A percentile compares a stretch with the other conserved stretches of the same genome.
Conservation (phyloP, 2,329 filamentous ascomycete genomes). For the Ascochyta rabiei region DNA sequence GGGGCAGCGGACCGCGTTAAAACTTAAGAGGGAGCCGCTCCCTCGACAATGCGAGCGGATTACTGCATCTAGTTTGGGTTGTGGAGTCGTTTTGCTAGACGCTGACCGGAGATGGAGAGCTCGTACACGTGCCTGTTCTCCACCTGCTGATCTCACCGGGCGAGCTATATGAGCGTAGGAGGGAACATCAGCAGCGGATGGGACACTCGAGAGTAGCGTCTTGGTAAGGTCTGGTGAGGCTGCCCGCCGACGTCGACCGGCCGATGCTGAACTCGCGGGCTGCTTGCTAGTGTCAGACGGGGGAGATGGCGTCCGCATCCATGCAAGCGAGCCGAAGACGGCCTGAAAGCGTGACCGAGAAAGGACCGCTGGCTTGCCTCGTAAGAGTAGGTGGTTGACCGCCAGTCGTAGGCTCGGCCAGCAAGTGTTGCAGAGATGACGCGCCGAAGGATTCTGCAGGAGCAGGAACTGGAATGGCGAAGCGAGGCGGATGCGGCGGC, state of each 20-base stretch:
- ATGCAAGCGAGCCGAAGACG: background rate
- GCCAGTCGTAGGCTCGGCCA: constrained; percentile 1
- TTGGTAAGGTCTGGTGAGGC: background rate
- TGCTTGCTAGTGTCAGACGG: constrained; percentile 7
- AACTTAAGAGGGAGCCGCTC: no score
- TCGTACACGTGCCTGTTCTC: constrained; percentile 5
- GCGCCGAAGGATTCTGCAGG: constrained; percentile 16
- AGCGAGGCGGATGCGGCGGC: constrained; percentile 15
- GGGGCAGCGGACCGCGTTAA: background rate
- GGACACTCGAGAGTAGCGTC: background rate
- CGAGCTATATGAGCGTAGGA: constrained; percentile 5
- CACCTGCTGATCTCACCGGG: background rate
- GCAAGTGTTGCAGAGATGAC: constrained; percentile 13
- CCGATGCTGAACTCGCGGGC: constrained; percentile 9
- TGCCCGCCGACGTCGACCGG: constrained; percentile 25
- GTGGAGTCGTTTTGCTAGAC: constrained; percentile 3
- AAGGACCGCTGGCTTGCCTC: constrained; percentile 7
- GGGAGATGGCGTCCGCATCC: constrained; percentile 8
- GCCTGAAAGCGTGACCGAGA: constrained; percentile 5
- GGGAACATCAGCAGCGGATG: background rate
- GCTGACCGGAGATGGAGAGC: background rate
- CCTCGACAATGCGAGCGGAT: background rate
- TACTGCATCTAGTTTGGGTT: background rate
- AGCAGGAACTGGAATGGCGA: constrained; percentile 7
- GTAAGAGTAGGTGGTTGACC: background rate